Percentiles rank a stretch among this genome's conserved stretches.
Conservation (phyloP, 2,329 filamentous ascomycete genomes). For the Talaromyces sp. region DNA sequence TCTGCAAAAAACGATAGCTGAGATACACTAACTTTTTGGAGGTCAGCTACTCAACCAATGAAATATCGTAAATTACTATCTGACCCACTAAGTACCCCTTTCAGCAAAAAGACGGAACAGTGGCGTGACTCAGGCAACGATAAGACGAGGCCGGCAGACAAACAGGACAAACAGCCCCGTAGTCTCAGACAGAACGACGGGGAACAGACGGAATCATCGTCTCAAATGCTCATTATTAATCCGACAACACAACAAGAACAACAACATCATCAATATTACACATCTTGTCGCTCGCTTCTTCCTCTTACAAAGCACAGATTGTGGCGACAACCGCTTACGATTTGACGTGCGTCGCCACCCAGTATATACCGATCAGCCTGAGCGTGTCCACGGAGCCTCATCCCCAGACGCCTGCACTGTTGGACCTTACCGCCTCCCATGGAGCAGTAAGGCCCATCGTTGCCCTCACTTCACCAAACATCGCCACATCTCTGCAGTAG, state of each 20-base stretch:
- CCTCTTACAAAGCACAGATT: background rate
- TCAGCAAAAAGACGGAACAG: background rate
- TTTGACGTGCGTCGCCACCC: background rate
- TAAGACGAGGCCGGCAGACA: background rate
- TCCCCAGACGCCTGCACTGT: constrained; percentile 3
- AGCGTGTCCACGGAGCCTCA: background rate
- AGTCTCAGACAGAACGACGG: background rate
- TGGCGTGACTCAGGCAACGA: constrained; percentile 1
- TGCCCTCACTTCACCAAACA: constrained; percentile 10
- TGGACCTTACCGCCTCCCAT: constrained; percentile 15
- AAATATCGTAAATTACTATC: too few relatives aligned
- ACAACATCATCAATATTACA: background rate
- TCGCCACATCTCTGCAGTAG: constrained; percentile 13
- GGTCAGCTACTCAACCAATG: too few relatives aligned
- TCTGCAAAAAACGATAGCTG: background rate
- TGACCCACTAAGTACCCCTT: background rate
- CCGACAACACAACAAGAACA: background rate
- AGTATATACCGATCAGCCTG: background rate
- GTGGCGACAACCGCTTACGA: background rate
- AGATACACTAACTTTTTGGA: background rate
- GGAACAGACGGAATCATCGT: background rate
- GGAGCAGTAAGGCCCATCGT: constrained; percentile 8
- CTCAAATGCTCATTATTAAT: constrained; percentile 10
- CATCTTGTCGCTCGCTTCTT: background rate
- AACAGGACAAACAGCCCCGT: constrained; percentile 7